Evolutionary conservation across 2,329 filamentous ascomycete genomes (phyloP), one percentile per base, ranked within the genome.

Genomic region (Metarhizium anisopliae): DNA sequence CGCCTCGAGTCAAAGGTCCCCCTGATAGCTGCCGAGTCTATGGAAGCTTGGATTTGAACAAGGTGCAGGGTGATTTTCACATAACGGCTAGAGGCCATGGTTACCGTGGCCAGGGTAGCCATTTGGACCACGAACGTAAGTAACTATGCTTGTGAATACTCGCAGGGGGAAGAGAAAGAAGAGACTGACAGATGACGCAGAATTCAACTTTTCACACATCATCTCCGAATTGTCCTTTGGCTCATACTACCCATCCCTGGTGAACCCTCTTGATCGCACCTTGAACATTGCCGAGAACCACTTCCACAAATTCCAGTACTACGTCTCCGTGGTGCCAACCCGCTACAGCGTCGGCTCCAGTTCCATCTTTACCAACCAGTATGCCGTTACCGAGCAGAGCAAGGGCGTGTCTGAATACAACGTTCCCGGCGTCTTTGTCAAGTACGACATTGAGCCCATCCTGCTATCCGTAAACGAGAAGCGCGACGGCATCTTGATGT

Each of bases 281-380:
- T 83, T 92, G 72, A 89, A 92, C 65, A 73, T 78, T 3, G 93
- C 89, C n/a, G 68, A 78, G 16, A 69, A 72, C 59, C 81, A 95
- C 77, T 97, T 96, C 77, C 87, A 93, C 82, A 95, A 94, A 73
- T 97, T 91, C 77, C 94, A 99, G 73, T 99, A 99, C 81, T 97
- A 94, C 76, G 80, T 97, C 67, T 95, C 89, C 43, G 81, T 99
- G 42, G 94, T 99, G 2, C 94, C 94, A 2, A 99, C 94, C 5
- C 83, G 95, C 65, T 99, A 97, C 78, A 91, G 84, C 70, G 79
- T 87, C 58, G 78, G 78, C 50, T 69, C 72, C 36, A 81, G 82
- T 65, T 86, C 84, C 54, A 84, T 99, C 67, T 83, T 87, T 72
- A 97, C 94, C 16, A 99, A 99, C 77, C 94, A 99, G 72, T 99